Conservation (phyloP, 495 filamentous ascomycete genomes). For the Aspergillus coremiiformis region DNA sequence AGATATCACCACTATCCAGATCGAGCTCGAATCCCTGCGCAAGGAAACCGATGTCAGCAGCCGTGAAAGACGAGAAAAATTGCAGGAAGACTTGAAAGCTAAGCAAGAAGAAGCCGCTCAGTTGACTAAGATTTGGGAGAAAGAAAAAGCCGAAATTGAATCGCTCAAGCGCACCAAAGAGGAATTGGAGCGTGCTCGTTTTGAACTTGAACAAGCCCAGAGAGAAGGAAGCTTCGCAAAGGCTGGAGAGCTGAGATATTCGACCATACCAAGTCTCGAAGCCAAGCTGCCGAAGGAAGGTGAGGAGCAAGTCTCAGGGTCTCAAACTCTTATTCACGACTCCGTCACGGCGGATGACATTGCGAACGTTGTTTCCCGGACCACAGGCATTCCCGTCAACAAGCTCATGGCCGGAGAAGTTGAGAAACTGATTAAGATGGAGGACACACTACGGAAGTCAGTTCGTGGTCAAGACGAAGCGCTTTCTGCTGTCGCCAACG, state of each 20-base stretch:
- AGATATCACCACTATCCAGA: slow-evolving; percentile 93
- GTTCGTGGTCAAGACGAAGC: slow-evolving; percentile 94
- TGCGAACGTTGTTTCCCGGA: slow-evolving; percentile 77
- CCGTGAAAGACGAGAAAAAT: slow-evolving; percentile 77
- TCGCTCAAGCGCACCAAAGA: slow-evolving; percentile 78
- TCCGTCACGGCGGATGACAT: slow-evolving; percentile 93
- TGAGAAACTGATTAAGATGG: slow-evolving; percentile 90
- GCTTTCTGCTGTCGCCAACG: slow-evolving; percentile 81
- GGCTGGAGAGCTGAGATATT: slow-evolving; percentile 81
- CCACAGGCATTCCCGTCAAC: slow-evolving; percentile 85
- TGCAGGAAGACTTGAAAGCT: slow-evolving; percentile 64
- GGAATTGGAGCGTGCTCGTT: slow-evolving; percentile 71
- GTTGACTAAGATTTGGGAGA: slow-evolving; percentile 78
- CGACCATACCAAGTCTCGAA: slow-evolving; percentile 75
- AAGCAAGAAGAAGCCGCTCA: slow-evolving; percentile 61
- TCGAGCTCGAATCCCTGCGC: slow-evolving; percentile 89
- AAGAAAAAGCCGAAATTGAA: slow-evolving; percentile 78
- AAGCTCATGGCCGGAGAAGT: slow-evolving; percentile 89
- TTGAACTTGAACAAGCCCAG: slow-evolving; percentile 82
- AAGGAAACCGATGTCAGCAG: slow-evolving; percentile 90
- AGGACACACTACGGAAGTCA: slow-evolving; percentile 76
- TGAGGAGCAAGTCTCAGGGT: slow-evolving; percentile 31
- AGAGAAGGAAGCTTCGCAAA: slow-evolving; percentile 84
- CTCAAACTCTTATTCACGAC: slow-evolving; percentile 73
- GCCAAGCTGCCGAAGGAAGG: slow-evolving; percentile 72